Conservation (phyloP, 1,284 basidiomycete genomes). For the Malassezia vespertilionis region DNA sequence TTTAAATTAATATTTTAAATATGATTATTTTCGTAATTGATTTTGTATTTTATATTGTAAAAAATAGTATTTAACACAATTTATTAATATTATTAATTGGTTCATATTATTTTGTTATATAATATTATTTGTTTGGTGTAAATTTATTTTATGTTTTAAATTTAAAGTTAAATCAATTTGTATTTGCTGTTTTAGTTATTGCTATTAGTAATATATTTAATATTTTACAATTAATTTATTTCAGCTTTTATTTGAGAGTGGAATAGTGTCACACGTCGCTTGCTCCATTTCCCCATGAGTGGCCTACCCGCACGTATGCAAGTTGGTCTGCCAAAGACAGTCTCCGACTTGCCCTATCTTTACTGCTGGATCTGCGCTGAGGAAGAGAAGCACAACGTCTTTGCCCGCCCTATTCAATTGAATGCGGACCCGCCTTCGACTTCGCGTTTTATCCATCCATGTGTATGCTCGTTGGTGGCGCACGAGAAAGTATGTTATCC, state of each 20-base stretch:
- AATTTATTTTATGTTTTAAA: neutral
- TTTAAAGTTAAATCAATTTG: neutral
- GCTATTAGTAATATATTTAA: neutral
- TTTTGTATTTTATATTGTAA: neutral
- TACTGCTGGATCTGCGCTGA: constrained; percentile 16
- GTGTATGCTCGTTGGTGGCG: constrained; percentile 15
- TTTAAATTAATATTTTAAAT: neutral
- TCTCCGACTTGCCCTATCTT: constrained; percentile 3
- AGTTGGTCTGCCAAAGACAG: no score
- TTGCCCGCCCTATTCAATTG: neutral
- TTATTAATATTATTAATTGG: neutral
- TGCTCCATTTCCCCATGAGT: no score
- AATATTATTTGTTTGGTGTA: neutral
- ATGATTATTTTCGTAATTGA: neutral
- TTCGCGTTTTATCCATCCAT: constrained; percentile 14
- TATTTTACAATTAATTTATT: neutral
- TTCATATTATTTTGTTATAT: neutral
- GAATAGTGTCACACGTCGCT: no score
- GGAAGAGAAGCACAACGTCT: constrained; percentile 1
- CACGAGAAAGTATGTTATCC: constrained; percentile 15
- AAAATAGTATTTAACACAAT: neutral
- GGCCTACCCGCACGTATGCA: no score
- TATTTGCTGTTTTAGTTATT: neutral
- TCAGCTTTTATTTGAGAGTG: neutral
- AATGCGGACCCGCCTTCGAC: neutral